Conservation (phyloP, 108 stramenopile species). For the Cyclostephanos invisitatus region DNA sequence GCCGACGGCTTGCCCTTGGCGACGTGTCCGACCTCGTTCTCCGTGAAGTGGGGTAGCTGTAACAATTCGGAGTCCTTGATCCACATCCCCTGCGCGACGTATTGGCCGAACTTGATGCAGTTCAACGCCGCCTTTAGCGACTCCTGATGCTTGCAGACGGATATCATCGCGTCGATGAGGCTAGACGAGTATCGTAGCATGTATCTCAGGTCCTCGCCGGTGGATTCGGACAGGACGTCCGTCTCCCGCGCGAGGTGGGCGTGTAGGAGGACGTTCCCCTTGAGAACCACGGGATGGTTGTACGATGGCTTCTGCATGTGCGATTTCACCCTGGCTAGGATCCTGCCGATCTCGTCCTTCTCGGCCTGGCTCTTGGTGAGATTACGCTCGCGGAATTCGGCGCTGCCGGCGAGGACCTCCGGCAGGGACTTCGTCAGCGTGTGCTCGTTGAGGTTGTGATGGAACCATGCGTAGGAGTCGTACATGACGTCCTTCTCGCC, state of each 20-base stretch:
- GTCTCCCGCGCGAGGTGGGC: conserved; percentile 83
- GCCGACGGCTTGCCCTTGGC: conserved; percentile 63
- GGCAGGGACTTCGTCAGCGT: conserved; percentile 76
- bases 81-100: conserved; percentile 92
- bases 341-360: conserved; percentile 62
- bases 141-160: conserved; percentile 90
- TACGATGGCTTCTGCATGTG: conserved; percentile 92
- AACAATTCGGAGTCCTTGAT: conserved; percentile 79
- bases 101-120: conserved; percentile 93
- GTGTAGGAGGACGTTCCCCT: conserved; percentile 96
- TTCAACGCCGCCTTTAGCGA: conserved; percentile 80
- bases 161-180: conserved; percentile 96
- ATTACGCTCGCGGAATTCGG: conserved; percentile 88
- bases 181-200: conserved; percentile 83
- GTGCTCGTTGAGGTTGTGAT: conserved; percentile 84
- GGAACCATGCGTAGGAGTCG: conserved; percentile 95
- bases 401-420: conserved; percentile 84
- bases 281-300: conserved; percentile 85
- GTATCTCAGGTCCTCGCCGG: conserved; percentile 73
- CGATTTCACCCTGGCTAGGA: conserved; percentile 51
- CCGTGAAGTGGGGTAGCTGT: conserved; percentile 92
- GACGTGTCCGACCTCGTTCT: conserved; percentile 75
- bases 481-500: conserved; percentile 99
- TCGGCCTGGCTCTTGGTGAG: conserved; percentile 66
- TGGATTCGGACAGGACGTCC: conserved; percentile 43